Evolutionary conservation across 768 basidiomycete genomes (phyloP).

Genomic region (Mycena olivaceomarginata): DNA sequence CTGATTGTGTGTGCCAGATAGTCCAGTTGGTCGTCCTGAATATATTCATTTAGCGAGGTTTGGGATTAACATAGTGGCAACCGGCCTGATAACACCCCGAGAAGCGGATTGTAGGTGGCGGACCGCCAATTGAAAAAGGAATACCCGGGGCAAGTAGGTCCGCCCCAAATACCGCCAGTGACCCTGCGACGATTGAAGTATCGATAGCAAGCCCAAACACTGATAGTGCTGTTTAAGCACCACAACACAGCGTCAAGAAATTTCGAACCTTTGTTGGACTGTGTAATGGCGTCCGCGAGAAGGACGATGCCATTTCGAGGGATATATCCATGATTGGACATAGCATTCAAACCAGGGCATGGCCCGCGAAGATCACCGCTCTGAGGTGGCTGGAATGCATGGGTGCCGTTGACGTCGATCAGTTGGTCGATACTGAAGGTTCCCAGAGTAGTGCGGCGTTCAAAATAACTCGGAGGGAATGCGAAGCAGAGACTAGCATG

Average conservation of each 20-base stretch:
- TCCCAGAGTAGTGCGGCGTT: too few relatives aligned
- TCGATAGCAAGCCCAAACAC: neutral
- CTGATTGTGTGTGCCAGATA: slow-evolving; percentile 13
- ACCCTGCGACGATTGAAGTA: neutral
- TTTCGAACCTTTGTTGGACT: neutral
- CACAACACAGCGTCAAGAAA: neutral
- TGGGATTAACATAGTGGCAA: neutral
- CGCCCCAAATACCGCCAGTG: neutral
- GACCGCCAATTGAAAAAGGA: neutral
- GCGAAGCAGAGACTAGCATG: too few relatives aligned
- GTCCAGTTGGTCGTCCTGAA: neutral
- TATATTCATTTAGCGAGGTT: neutral
- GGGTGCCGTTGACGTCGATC: too few relatives aligned
- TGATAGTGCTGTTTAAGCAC: neutral
- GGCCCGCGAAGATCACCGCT: slow-evolving; percentile 2
- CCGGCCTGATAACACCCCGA: neutral
- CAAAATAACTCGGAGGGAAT: too few relatives aligned
- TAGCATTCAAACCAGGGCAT: slow-evolving; percentile 12
- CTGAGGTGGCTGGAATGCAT: too few relatives aligned
- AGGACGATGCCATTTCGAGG: neutral
- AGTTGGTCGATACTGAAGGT: too few relatives aligned
- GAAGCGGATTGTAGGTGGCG: neutral
- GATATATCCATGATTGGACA: slow-evolving; percentile 15
- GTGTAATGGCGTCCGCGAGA: neutral
- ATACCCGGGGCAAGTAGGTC: neutral